Evolutionary conservation across 192 early-diverging fungal genomes (phyloP).

Genomic region (Dimargaris xerosporica): DNA sequence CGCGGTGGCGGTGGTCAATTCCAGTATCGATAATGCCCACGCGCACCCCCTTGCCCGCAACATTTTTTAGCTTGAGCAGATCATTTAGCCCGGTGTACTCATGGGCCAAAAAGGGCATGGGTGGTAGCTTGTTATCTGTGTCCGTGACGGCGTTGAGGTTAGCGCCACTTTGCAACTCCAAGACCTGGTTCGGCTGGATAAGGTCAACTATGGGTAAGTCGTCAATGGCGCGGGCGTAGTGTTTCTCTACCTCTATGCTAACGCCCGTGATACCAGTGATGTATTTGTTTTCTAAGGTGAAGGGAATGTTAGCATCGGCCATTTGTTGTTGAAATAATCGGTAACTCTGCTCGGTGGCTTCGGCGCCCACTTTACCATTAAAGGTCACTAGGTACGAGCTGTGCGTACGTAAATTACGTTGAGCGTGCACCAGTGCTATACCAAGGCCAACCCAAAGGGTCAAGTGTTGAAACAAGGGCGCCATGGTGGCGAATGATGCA

Average conservation of each 20-base stretch:
- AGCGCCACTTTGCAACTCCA: slow-evolving; percentile 12
- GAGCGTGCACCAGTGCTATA: no score
- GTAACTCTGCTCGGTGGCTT: no score
- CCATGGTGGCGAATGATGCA: no score
- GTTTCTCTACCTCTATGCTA: neutral
- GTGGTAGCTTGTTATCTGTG: neutral
- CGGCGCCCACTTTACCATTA: no score
- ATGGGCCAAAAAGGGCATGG: neutral
- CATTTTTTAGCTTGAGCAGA: neutral
- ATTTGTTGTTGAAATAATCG: no score
- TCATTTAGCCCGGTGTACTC: neutral
- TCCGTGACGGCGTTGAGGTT: neutral
- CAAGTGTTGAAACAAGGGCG: no score
- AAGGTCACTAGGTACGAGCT: no score
- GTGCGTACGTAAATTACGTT: no score
- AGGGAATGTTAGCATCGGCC: no score
- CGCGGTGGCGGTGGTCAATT: slow-evolving; percentile 31
- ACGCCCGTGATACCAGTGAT: no score
- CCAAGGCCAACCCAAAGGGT: no score
- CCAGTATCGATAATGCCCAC: slow-evolving; percentile 32
- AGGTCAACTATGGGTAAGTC: neutral
- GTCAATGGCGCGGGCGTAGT: neutral
- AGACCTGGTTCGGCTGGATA: slow-evolving; percentile 8
- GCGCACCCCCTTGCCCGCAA: slow-evolving; percentile 23
- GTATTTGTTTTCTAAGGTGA: no score